Evolutionary conservation across 352 stramenopile species (phyloP), one percentile per base, ranked within the genome.

Genomic region (Pythium sp.): DNA sequence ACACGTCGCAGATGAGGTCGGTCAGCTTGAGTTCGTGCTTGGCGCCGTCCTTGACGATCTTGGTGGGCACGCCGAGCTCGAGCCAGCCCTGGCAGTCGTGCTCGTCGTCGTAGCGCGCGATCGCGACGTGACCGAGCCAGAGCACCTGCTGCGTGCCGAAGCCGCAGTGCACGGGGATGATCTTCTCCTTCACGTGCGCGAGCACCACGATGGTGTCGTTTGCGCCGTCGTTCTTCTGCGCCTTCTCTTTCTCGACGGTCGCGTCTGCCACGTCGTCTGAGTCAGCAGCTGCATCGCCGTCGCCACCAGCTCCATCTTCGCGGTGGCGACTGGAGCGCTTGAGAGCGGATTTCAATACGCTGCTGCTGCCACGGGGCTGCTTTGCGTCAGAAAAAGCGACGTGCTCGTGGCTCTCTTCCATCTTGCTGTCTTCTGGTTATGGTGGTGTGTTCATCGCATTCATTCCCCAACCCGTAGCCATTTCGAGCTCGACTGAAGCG

Each of bases 91-190:
- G 71, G 22, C 69, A 86, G 2, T 43, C 41, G 15, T n/a, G 54
- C 24, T 82, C 74, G 20, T 91, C 83, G 47, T 86, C 84, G 70
- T 84, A 92, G 5, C 82, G 74, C 53, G 86, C 86, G 70, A 93
- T 88, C 24, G 77, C 84, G 32, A 93, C 84, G 57, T 91, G 72
- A 30, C 80, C 86, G 20, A 93, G 69, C 86, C 86, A 93, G 30
- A 82, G 41, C 22, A 93, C 77, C 58, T 89, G 81, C 67, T 93
- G 86, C 32, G 82, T 92, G 41, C 83, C 84, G 22, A 89, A 90
- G 49, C 86, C 84, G 57, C 83, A 92, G 72, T 80, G 76, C 26
- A 92, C 73, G 1, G 81, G 75, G 62, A 93, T 88, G 67, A 90
- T 81, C 71, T 90, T 90, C 68, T 93, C 84, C 5, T 72, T 69